Conservation (phyloP, 306 rosid species). For the Erythrophleum fordii region DNA sequence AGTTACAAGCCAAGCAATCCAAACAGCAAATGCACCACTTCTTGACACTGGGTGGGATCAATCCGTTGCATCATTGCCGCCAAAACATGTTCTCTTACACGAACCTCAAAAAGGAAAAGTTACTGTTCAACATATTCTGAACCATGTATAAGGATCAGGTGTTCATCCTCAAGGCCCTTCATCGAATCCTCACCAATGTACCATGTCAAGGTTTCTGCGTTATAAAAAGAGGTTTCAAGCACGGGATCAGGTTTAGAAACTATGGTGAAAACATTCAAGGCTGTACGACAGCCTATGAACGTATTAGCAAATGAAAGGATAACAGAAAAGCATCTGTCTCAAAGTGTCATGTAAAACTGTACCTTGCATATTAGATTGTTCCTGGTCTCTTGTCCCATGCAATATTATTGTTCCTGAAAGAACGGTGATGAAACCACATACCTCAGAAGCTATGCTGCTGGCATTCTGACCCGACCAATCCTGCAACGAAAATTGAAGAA, state of each 20-base stretch:
- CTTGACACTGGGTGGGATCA: conserved; percentile 10
- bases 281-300: neutral
- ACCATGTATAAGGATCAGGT: conserved; percentile 55
- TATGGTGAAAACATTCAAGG: conserved; percentile 27
- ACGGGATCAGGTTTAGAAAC: conserved; percentile 7
- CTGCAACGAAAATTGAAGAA: conserved; percentile 47
- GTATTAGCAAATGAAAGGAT: conserved; percentile 28
- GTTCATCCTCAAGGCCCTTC: conserved; percentile 79
- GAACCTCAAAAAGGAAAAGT: conserved; percentile 11
- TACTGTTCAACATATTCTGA: conserved; percentile 53
- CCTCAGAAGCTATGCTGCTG: conserved; percentile 83
- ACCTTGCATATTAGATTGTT: conserved; percentile 73
- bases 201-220: conserved; percentile 72
- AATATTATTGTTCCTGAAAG: conserved; percentile 90
- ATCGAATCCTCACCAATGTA: conserved; percentile 61
- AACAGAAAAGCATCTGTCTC: conserved; percentile 4
- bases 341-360: conserved; percentile 34
- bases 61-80: conserved; percentile 15
- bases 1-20: conserved; percentile 21
- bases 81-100: conserved; percentile 13
- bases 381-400: conserved; percentile 82
- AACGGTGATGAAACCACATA: conserved; percentile 92
- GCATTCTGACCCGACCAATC: conserved; percentile 92
- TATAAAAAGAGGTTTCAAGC: conserved; percentile 8
- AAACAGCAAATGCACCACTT: conserved; percentile 19